Evolutionary conservation across 768 basidiomycete species (phyloP), one percentile per base, ranked within the genome.

Genomic region (Agaricus subrufescens): DNA sequence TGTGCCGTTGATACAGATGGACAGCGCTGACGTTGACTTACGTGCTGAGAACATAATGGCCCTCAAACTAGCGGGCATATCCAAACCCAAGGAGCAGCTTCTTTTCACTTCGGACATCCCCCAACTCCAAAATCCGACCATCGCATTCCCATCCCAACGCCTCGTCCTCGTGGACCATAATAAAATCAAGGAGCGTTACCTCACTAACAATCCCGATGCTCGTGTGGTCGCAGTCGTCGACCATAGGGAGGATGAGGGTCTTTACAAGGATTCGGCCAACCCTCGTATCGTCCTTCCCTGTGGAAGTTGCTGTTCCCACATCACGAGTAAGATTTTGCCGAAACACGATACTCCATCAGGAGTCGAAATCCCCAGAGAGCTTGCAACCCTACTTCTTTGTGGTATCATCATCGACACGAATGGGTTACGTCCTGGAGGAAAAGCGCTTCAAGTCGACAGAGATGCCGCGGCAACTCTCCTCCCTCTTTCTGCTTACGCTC

Each of bases 141-240:
- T 43, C 23, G 68, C 79, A 1, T 76, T 79, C 57, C 80, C 82
- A 0, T 82, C 81, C 4, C 75, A 76, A 14, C 75, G 71, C 5
- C 91, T 91, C 64, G 89, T 84, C 0, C 78, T 99, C 15, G 93
- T 98, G 44, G 97, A 99, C 69, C 95, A 98, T 70, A 99, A 98
- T 65, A 75, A 75, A 6, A 78, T 97, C 23, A 71, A 68, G 27
- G 62, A 72, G 1, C 63, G 64, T 38, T 87, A 82, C 65, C 60
- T 70, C 2, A 39, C 58, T 2, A 66, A 71, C 40, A 76, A 75
- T 58, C 69, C 75, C 0, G 65, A 68, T 37, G 71, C 75, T 0
- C 69, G 71, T n/a, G 91, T 98, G 9, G 75, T 81, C 0, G 86
- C 88, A 2, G 75, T 98, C 52, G 73, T 98, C 27, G 97, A 99